phyloP scores from a whole-genome alignment of 148 eudicot genomes.

The Simmondsia chinensis region DNA sequence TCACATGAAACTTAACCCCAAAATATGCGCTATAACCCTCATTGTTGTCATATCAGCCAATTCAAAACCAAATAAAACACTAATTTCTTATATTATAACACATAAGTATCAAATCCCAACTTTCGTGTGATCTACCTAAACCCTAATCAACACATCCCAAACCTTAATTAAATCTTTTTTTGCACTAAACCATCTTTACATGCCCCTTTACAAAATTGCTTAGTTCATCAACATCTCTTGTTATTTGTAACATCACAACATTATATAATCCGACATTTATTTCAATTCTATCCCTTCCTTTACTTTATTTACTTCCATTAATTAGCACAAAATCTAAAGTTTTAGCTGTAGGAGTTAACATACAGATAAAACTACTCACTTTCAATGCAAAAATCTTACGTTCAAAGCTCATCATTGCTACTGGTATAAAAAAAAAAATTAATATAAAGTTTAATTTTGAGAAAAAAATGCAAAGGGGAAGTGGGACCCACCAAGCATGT shows the following conservation, averaged over 20 bases:
- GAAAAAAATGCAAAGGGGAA: constrained; percentile 33
- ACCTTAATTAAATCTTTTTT: constrained; percentile 7
- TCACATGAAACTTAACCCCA: no score
- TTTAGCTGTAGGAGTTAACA: no score
- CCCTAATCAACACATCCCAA: constrained; percentile 14
- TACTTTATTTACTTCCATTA: background rate
- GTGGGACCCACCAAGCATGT: constrained; percentile 54
- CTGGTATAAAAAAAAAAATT: background rate
- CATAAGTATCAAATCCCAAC: constrained; percentile 7
- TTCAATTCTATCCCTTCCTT: constrained; percentile 10
- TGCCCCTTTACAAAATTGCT: constrained; percentile 23
- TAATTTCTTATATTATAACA: no score
- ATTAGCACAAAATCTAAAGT: no score
- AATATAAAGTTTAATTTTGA: background rate
- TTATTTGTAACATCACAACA: constrained; percentile 6
- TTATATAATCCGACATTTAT: constrained; percentile 1
- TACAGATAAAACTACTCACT: no score
- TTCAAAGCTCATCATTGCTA: background rate
- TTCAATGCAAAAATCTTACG: background rate
- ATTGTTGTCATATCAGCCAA: no score
- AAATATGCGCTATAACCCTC: no score
- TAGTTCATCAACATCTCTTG: constrained; percentile 39
- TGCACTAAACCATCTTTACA: constrained; percentile 38
- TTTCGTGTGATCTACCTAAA: constrained; percentile 45
- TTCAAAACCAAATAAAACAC: no score